Evolutionary conservation across 495 filamentous ascomycete genomes (phyloP).

Genomic region (Tuber calosporum): DNA sequence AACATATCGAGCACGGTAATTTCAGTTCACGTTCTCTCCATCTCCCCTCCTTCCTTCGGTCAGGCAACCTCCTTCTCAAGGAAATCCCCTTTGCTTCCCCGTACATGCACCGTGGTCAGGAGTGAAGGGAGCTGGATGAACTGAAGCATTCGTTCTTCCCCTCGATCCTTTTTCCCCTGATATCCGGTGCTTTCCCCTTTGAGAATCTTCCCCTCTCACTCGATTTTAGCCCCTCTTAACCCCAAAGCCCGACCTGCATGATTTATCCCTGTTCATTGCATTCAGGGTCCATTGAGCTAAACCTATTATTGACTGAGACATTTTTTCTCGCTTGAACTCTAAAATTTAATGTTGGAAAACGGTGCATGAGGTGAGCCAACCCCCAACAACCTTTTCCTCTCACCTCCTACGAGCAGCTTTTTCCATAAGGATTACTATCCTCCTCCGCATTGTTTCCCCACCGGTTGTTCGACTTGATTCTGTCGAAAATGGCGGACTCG

Average conservation of each 20-base stretch:
- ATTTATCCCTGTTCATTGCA: not conserved
- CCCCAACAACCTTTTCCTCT: not conserved
- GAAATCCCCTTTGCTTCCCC: not conserved
- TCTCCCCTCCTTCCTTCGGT: not conserved
- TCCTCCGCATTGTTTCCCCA: not conserved
- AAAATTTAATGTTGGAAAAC: not conserved
- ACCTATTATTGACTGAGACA: not conserved
- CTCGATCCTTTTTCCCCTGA: not conserved
- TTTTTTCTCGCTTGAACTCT: not conserved
- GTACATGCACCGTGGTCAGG: not conserved
- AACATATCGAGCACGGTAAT: not conserved
- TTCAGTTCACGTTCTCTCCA: not conserved
- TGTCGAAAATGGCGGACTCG: constrained; percentile 23
- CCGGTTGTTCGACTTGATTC: not conserved
- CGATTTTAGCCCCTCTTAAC: not conserved
- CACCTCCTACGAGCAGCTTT: not conserved
- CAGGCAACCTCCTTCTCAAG: not conserved
- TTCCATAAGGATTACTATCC: not conserved
- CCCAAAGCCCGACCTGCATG: not conserved
- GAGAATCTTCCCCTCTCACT: not conserved
- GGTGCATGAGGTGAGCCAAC: not conserved
- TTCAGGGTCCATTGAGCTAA: not conserved
- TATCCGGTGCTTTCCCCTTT: not conserved
- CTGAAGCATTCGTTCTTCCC: not conserved
- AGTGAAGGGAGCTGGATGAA: not conserved